Base-by-base conservation (phyloP, 1,284 basidiomycete genomes). In the Vanrija humicola region DNA sequence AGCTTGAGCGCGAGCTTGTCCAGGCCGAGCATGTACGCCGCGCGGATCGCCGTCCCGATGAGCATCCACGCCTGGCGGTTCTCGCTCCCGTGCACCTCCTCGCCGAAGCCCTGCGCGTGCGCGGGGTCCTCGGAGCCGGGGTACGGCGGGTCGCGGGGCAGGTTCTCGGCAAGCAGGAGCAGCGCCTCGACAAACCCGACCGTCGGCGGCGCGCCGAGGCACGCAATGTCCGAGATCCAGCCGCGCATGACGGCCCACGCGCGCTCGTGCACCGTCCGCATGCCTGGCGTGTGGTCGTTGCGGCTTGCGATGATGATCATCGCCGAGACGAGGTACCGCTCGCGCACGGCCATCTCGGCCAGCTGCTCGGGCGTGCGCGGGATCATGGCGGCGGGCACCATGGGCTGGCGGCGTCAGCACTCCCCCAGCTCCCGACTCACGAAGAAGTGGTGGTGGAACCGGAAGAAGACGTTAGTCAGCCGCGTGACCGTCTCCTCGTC, bases 251-350 rank as follows among this genome's bases (percentile, higher is more conserved):
- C 61, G 4, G 58, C 57, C 72, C 72, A 73, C 16, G 70, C 64
- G 19, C 64, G 64, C 19, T 72, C 70, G 58, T 74, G 74, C 8
- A 74, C 64, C 6, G 67, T 57, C 18, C 68, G 56, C 61, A 74
- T 69, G 5, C 63, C 65, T 6, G 62, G 60, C 1, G 57, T 46
- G 1, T 60, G 52, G 45, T 76, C 69, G 48, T 74, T 67, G 12
- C 76, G 65, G 52, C 72, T 74, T 1, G 77, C 73, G 29, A 79
- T 78, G 50, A 79, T 75, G 52, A 79, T 69, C 52, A 77, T 72
- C 5, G 75, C 72, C 3, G 76, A 72, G 14, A 76, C 59, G 10
- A 79, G 67, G 43, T 78, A 75, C 5, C 70, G 67, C 58, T 79
- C 79, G 29, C 73, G 72, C 16, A 56, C 50, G 1, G 75, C 74